These are phyloP conservation scores for Syzygium oleosum DNA, from an alignment of 345 rosid genomes.

Conservation along the genomic window DNA sequence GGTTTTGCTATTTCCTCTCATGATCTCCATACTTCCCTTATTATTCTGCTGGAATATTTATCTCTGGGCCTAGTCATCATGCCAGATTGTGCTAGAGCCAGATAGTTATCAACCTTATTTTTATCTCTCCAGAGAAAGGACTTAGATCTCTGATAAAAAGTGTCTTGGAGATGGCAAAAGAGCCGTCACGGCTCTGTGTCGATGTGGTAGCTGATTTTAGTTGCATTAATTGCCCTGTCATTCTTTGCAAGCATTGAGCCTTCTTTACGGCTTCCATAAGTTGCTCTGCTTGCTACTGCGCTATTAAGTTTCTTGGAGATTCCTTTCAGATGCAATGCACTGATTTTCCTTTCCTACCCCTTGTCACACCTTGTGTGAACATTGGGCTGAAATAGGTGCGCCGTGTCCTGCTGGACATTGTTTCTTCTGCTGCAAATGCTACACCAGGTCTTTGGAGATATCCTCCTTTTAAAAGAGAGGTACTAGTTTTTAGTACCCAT, in stretches of 20 bases:
- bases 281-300: background rate
- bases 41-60: background rate
- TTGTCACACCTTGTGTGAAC: background rate
- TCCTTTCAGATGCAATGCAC: background rate
- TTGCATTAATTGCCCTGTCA: background rate
- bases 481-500: background rate
- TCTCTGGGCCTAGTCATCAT: background rate
- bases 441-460: conserved; percentile 54
- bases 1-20: background rate
- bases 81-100: conserved; percentile 8
- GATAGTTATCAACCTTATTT: background rate
- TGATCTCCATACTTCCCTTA: background rate
- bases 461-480: conserved; percentile 53
- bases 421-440: conserved; percentile 37
- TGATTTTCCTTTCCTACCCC: background rate
- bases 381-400: conserved; percentile 19
- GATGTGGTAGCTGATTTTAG: conserved; percentile 30
- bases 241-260: background rate
- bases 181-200: conserved; percentile 42
- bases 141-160: conserved; percentile 40
- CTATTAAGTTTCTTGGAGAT: background rate
- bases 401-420: conserved; percentile 37
- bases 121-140: conserved; percentile 51
- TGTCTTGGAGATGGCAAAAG: conserved; percentile 48
- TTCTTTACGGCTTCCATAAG: background rate